Evolutionary conservation across 1,284 basidiomycete species (phyloP).

Genomic region (Ceratobasidium sp.): DNA sequence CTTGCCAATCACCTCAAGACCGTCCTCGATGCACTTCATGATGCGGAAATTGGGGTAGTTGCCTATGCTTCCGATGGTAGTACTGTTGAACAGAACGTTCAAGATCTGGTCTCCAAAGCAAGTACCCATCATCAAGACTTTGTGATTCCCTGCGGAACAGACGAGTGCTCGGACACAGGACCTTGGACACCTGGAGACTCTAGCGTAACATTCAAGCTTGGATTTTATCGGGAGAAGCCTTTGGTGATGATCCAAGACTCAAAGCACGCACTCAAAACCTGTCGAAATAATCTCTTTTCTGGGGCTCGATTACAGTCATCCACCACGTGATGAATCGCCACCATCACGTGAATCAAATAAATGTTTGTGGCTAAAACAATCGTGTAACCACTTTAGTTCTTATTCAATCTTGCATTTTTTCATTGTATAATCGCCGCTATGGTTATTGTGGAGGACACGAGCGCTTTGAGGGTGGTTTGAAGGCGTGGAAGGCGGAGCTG

Average conservation of each 20-base stretch:
- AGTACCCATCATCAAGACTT: slow-evolving; percentile 33
- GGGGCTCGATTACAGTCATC: slow-evolving; percentile 51
- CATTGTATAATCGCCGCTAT: no score
- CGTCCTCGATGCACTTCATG: slow-evolving; percentile 39
- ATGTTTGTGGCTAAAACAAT: no score
- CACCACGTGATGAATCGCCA: no score
- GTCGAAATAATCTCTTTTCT: slow-evolving; percentile 55
- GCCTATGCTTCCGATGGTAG: slow-evolving; percentile 56
- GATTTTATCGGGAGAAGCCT: slow-evolving; percentile 42
- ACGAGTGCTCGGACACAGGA: slow-evolving; percentile 13
- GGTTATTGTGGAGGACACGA: no score
- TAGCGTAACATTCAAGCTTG: background rate
- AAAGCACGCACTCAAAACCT: slow-evolving; percentile 57
- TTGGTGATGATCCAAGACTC: slow-evolving; percentile 57
- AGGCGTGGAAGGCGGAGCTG: no score
- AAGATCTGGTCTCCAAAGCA: slow-evolving; percentile 46
- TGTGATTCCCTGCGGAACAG: slow-evolving; percentile 21
- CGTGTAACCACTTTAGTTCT: no score
- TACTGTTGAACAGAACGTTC: slow-evolving; percentile 53
- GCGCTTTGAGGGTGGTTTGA: no score
- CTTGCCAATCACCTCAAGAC: background rate
- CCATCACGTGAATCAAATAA: no score
- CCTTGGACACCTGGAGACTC: background rate
- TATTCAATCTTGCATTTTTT: no score
- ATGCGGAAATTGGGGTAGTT: slow-evolving; percentile 49